phyloP scores from a whole-genome alignment of 1,284 basidiomycete species.

The Ceratobasidium sp. region DNA sequence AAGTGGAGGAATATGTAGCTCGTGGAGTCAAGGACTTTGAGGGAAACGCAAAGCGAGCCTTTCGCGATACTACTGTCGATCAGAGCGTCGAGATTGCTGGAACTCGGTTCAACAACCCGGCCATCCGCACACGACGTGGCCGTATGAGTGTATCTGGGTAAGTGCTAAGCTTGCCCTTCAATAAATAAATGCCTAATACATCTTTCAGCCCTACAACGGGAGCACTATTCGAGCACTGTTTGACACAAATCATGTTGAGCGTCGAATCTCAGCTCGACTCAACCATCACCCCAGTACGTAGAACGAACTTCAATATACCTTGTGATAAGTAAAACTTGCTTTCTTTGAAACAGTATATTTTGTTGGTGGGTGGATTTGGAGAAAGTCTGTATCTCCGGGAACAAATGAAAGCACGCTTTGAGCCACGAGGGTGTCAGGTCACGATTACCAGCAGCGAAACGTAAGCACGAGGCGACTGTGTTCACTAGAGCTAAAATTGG shows the following conservation, averaged over 20 bases:
- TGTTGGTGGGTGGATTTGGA: constrained; percentile 32
- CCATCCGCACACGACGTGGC: constrained; percentile 13
- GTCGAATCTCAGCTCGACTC: constrained; percentile 12
- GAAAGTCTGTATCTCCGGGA: constrained; percentile 25
- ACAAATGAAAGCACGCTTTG: constrained; percentile 9
- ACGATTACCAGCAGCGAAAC: background rate
- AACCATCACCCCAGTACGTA: background rate
- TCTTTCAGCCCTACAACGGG: background rate
- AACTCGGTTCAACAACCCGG: constrained; percentile 22
- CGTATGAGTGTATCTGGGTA: constrained; percentile 34
- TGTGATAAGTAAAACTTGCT: background rate
- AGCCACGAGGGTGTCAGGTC: background rate
- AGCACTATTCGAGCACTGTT: constrained; percentile 1
- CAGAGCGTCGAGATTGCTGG: constrained; percentile 2
- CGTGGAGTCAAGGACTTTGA: constrained; percentile 37
- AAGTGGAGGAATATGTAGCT: constrained; percentile 18
- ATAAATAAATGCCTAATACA: background rate
- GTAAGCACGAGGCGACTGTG: background rate
- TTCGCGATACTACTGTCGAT: background rate
- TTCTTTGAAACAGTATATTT: constrained; percentile 1
- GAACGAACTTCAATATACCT: background rate
- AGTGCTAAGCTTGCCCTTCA: background rate
- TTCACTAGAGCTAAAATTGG: too few relatives aligned
- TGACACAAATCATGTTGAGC: constrained; percentile 2
- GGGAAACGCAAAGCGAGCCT: constrained; percentile 34